A percentile compares a stretch with the other conserved stretches of the same genome.
Evolutionary conservation across 2,329 filamentous ascomycete genomes (phyloP).

Genomic region (Arthrocladium fulminans): DNA sequence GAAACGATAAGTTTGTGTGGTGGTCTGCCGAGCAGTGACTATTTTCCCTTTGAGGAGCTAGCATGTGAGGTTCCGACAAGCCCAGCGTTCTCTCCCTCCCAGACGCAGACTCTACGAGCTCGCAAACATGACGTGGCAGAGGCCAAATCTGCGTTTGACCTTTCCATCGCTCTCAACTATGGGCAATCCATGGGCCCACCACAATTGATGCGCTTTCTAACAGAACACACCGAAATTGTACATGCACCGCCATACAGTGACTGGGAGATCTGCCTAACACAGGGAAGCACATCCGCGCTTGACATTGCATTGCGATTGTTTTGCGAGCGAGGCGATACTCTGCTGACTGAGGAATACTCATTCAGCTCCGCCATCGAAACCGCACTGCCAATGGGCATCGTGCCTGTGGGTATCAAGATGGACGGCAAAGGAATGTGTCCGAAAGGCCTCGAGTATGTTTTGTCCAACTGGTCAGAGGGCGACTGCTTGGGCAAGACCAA

Average conservation of each 20-base stretch:
- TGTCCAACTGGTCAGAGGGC: slow-evolving; percentile 56
- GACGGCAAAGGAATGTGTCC: slow-evolving; percentile 59
- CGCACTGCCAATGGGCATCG: slow-evolving; percentile 53
- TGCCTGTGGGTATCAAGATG: slow-evolving; percentile 53
- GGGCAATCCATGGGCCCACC: slow-evolving; percentile 77
- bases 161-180: slow-evolving; percentile 87
- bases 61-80: slow-evolving; percentile 62
- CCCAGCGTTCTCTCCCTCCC: slow-evolving; percentile 57
- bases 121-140: slow-evolving; percentile 69
- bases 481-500: slow-evolving; percentile 26
- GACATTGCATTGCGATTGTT: slow-evolving; percentile 81
- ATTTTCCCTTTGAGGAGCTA: slow-evolving; percentile 83
- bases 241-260: slow-evolving; percentile 80
- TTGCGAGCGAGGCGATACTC: slow-evolving; percentile 61
- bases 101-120: slow-evolving; percentile 54
- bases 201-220: slow-evolving; percentile 81
- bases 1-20: slow-evolving; percentile 86
- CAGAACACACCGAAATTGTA: slow-evolving; percentile 90
- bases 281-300: slow-evolving; percentile 77
- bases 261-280: slow-evolving; percentile 75
- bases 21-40: slow-evolving; percentile 72
- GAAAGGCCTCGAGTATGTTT: slow-evolving; percentile 51
- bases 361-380: slow-evolving; percentile 70
- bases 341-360: slow-evolving; percentile 84
- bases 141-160: slow-evolving; percentile 55